Evolutionary conservation across 805 yeast genomes (phyloP).

Genomic region (Wickerhamomyces ciferrii): DNA sequence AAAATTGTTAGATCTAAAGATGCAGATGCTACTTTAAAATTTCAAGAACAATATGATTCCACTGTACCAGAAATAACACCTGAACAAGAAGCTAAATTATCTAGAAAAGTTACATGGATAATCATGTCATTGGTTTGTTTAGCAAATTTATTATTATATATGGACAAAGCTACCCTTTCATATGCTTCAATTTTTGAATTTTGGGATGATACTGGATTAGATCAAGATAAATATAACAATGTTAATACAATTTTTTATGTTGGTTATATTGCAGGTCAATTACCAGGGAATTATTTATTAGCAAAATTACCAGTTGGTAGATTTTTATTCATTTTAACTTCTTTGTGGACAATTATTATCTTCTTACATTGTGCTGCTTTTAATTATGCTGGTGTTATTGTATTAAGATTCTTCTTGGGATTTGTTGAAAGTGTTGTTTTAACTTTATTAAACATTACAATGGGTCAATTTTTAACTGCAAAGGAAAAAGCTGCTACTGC

Average conservation of each 20-base stretch:
- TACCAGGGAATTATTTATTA: conserved; percentile 34
- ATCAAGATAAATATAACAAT: conserved; percentile 38
- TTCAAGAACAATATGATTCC: conserved; percentile 29
- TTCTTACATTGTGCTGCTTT: conserved; percentile 41
- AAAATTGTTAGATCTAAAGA: conserved; percentile 26
- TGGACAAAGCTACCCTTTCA: conserved; percentile 47
- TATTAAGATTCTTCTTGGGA: conserved; percentile 46
- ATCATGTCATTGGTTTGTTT: conserved; percentile 32
- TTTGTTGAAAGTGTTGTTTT: conserved; percentile 40
- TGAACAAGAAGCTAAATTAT: conserved; percentile 33
- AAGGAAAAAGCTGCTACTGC: conserved; percentile 45
- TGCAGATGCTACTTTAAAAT: conserved; percentile 34
- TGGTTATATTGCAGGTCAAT: conserved; percentile 44
- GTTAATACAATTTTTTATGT: conserved; percentile 48
- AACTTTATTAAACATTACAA: conserved; percentile 40
- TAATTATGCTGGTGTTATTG: conserved; percentile 41
- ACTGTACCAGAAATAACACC: conserved; percentile 34
- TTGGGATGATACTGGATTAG: conserved; percentile 39
- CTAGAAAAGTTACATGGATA: conserved; percentile 31
- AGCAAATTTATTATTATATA: conserved; percentile 38
- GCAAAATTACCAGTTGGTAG: conserved; percentile 39
- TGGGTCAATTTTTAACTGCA: conserved; percentile 44
- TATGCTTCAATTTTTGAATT: conserved; percentile 44
- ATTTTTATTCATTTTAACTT: conserved; percentile 30
- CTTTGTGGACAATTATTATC: conserved; percentile 40